Base-by-base conservation (phyloP, 2,329 filamentous ascomycete genomes). In the Bipolaris victoriae region DNA sequence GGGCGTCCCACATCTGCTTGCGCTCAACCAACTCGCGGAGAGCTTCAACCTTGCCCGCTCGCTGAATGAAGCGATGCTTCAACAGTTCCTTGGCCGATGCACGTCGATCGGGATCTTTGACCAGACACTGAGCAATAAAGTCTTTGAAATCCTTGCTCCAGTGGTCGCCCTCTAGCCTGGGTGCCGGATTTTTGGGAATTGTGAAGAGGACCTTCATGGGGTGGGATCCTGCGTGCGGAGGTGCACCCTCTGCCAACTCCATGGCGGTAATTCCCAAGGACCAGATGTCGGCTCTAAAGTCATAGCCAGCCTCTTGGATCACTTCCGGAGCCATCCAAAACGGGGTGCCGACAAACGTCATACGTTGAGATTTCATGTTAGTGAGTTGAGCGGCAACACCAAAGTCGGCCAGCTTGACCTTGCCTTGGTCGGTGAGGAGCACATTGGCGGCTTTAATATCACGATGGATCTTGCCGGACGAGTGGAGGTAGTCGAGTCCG, bases 321-420 rank as follows among this genome's bases (percentile, higher is more conserved):
- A 98, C 94, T 79, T 98, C 94, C 7, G 94, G 94, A 1, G 95
- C 94, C 94, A 98, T 98, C 95, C 95, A 98, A 76, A 97, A 98
- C 0, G 95, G 95, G 0, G 94, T 98, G 97, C 95, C 95, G 18
- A 99, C 95, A 71, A 99, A 98, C 0, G 95, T 99, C 77, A 98
- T 94, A 52, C 95, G 88, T 76, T 97, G 92, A 2, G 94, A 97
- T 78, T 97, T 97, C 80, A 98, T 96, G 74, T 97, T 97, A 60
- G 92, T 96, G 69, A 99, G 83, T 76, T 99, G 95, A 29, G 95
- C 94, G 7, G 95, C 95, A 40, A 99, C 95, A 58, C 95, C 95
- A 73, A 99, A 99, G 78, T 99, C 94, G 39, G 94, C 94, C 66
- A 98, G 83, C 82, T 98, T 98, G 75, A 98, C 94, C 72, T 91